These are phyloP conservation scores for Colletotrichum endophyticum DNA, from an alignment of 2,329 filamentous ascomycete species.

Conservation along the genomic window DNA sequence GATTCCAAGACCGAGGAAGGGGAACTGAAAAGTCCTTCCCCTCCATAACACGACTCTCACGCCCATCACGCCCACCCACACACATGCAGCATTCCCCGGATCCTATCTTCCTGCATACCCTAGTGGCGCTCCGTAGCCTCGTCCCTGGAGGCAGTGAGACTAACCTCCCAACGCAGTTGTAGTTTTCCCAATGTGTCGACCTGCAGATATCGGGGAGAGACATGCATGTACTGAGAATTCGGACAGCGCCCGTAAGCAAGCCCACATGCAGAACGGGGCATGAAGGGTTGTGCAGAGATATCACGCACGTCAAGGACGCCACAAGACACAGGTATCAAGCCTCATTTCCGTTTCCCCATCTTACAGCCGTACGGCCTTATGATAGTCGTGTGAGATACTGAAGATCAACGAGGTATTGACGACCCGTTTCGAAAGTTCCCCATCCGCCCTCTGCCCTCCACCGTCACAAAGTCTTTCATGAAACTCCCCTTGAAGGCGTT, in stretches of 20 bases:
- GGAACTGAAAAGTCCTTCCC: not conserved
- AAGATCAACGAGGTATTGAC: not conserved
- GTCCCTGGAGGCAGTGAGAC: not conserved
- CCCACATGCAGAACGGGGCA: not conserved
- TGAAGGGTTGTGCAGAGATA: not conserved
- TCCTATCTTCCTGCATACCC: conserved; percentile 14
- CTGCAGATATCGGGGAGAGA: conserved; percentile 9
- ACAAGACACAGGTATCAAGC: not conserved
- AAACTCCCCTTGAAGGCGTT: not conserved
- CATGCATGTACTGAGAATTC: not conserved
- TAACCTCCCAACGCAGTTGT: not conserved
- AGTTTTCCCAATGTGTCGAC: not conserved
- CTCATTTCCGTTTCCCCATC: not conserved
- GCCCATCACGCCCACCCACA: not conserved
- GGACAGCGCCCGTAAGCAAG: not conserved
- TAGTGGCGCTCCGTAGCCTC: not conserved
- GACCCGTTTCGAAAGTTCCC: not conserved
- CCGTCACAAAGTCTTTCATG: not conserved
- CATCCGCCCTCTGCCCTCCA: not conserved
- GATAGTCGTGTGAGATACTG: not conserved
- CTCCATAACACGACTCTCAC: not conserved
- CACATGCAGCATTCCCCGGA: conserved; percentile 14
- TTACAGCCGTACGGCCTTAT: not conserved
- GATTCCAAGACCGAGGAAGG: conserved; percentile 8
- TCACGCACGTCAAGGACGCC: not conserved